Base-by-base conservation (phyloP, 352 stramenopile species). In the Pythium brachiatum region DNA sequence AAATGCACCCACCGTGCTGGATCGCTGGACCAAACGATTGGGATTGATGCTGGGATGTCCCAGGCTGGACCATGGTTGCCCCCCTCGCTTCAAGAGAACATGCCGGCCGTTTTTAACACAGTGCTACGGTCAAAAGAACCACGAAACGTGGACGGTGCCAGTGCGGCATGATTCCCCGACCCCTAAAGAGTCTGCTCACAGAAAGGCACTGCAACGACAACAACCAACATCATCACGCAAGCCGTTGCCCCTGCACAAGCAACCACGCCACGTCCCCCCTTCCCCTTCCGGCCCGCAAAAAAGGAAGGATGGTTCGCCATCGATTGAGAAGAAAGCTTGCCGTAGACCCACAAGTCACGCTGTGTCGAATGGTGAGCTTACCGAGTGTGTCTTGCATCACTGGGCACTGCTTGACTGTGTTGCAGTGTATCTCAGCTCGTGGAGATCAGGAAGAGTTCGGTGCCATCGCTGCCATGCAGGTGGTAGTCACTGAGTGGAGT, bases 191-290 rank as follows among this genome's bases (percentile, higher is more conserved):
- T 51, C 38, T 52, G 25, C 41, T 57, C 51, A 48, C 25, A 44
- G 59, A 58, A 67, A 58, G 54, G 60, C 60, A 67, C 60, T 67
- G 60, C 60, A 67, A 67, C 60, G 53, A 53, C 60, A 54, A 62
- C 60, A 67, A 67, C 60, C 53, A 46, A 23, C 52, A 51, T 57
- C 60, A 55, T 50, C 50, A 66, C 59, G 23, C 60, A 38, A 50
- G 47, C 51, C 50, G 25, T 39, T 58, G 32, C 50, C 58, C 46
- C 48, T 23, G n/a, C 46, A n/a, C 31, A 32, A 57, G 16, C 48
- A 56, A 31, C 18, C 26, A 44, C 36, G 16, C n/a, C n/a, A n/a
- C n/a, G n/a, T n/a, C n/a, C 15, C 36, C 36, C 36, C 36, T 44
- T 44, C 36, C 36, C 36, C 36, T 44, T 44, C 21, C 25, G 16